Evolutionary conservation across 139 green algal species (phyloP), one percentile per base, ranked within the genome.

Genomic region (Chlorella sp.): DNA sequence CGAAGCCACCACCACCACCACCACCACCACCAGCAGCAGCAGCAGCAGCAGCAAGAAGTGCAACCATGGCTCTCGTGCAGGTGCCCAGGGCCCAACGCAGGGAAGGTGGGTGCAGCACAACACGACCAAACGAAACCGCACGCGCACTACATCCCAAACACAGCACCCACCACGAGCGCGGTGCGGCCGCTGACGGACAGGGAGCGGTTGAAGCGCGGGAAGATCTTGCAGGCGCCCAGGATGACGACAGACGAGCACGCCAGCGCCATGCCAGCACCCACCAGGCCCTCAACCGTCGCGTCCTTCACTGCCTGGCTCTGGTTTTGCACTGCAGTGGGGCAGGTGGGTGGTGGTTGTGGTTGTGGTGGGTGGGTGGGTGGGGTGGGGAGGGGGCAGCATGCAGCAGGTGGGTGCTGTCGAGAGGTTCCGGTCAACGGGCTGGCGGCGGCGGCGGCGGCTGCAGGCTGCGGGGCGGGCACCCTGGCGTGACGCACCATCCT

Each of bases 221-320:
- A 91, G 0, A 84, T 32, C 73, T 88, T 90, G 62, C 56, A 78
- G 32, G 80, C 86, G 19, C 86, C 88, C 28, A 91, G 84, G 2
- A 91, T 38, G 11, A 44, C 44, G 32, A 56, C 46, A 20, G 64
- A 48, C 4, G 85, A 86, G 17, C n/a, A 46, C 14, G 81, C 86
- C 41, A 91, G 65, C 11, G 73, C 82, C 0, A 41, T 14, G 36
- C 22, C 54, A 11, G 32, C 88, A 14, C 64, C 82, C 58, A 54
- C 62, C 13, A 86, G 19, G 6, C 83, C 83, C 40, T 84, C 82
- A 4, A 36, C 17, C 6, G 78, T 60, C 1, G 79, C 79, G 0
- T 44, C 79, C 64, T 84, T 84, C 32, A 76, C 64, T 22, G 79
- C 79, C 3, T 36, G 7, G 19, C 26, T 14, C 64, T 84, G 79